Evolutionary conservation across 108 stramenopile species (phyloP).

Genomic region (Skeletonema grethae): DNA sequence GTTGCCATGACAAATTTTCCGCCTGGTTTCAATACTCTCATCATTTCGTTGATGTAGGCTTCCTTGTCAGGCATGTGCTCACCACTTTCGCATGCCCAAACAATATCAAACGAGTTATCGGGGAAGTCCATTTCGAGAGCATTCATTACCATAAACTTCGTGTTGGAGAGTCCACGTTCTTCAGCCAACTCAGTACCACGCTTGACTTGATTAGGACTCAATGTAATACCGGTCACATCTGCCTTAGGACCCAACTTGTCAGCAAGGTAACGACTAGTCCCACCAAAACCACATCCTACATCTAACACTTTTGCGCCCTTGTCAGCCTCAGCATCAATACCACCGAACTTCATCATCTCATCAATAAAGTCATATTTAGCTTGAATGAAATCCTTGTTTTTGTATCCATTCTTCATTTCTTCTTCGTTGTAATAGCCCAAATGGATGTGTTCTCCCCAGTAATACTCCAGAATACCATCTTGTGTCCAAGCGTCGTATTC

Average conservation of each 20-base stretch:
- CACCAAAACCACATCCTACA: slow-evolving; percentile 98
- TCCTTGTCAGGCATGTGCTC: slow-evolving; percentile 99
- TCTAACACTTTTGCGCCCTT: slow-evolving; percentile 84
- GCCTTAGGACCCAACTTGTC: slow-evolving; percentile 77
- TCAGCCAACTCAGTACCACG: slow-evolving; percentile 91
- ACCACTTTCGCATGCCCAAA: slow-evolving; percentile 97
- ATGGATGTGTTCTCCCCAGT: slow-evolving; percentile 99
- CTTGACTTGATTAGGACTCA: slow-evolving; percentile 90
- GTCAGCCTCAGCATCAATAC: slow-evolving; percentile 56
- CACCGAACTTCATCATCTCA: slow-evolving; percentile 96
- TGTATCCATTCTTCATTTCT: slow-evolving; percentile 72
- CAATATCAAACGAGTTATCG: slow-evolving; percentile 94
- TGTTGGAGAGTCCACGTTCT: slow-evolving; percentile 82
- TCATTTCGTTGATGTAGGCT: slow-evolving; percentile 95
- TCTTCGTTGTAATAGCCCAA: slow-evolving; percentile 91
- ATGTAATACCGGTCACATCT: slow-evolving; percentile 92
- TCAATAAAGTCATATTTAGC: slow-evolving; percentile 97
- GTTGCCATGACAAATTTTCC: slow-evolving; percentile 96
- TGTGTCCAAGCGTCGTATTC: slow-evolving; percentile 94
- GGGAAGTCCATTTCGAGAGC: slow-evolving; percentile 94
- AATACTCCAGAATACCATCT: slow-evolving; percentile 97
- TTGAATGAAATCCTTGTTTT: slow-evolving; percentile 88
- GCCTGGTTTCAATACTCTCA: slow-evolving; percentile 96
- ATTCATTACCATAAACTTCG: slow-evolving; percentile 93
- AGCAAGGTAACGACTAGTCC: slow-evolving; percentile 92